A percentile compares a stretch with the other conserved stretches of the same genome.
These are phyloP conservation scores for Coemansia sp. DNA, from an alignment of 192 early-diverging fungal species.

Conservation along the genomic window DNA sequence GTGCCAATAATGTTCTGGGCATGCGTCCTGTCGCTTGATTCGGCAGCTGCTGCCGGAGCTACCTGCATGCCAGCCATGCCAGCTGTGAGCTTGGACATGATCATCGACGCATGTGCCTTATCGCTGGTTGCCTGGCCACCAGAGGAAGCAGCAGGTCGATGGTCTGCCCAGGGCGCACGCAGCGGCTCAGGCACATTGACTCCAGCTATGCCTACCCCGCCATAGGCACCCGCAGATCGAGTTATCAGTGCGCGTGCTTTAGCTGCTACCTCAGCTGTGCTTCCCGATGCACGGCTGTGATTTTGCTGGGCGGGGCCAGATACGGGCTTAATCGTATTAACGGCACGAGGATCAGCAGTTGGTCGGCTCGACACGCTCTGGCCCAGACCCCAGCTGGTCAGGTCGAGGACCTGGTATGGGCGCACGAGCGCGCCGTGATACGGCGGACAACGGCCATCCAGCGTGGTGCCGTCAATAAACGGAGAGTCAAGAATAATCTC, in stretches of 20 bases:
- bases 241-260: constrained; percentile 13
- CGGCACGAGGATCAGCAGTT: constrained; percentile 20
- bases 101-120: constrained; percentile 26
- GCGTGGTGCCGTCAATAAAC: constrained; percentile 74
- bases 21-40: constrained; percentile 15
- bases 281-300: constrained; percentile 5
- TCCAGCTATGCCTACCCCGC: not conserved
- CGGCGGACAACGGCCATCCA: constrained; percentile 77
- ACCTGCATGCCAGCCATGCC: constrained; percentile 8
- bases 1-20: constrained; percentile 45
- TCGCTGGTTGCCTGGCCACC: constrained; percentile 3
- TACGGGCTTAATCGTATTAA: constrained; percentile 28
- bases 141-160: not conserved
- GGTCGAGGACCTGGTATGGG: constrained; percentile 68
- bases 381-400: constrained; percentile 56
- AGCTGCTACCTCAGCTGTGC: constrained; percentile 23
- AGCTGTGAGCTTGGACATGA: constrained; percentile 34
- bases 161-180: constrained; percentile 35
- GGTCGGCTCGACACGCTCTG: constrained; percentile 23
- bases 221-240: not conserved
- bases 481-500: constrained; percentile 87
- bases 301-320: constrained; percentile 15
- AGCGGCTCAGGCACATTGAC: constrained; percentile 41
- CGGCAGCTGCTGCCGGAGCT: not conserved
- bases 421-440: constrained; percentile 72